Evolutionary conservation across 1,139 yeast species (phyloP).

Genomic region (Meyerozyma guilliermondii): DNA sequence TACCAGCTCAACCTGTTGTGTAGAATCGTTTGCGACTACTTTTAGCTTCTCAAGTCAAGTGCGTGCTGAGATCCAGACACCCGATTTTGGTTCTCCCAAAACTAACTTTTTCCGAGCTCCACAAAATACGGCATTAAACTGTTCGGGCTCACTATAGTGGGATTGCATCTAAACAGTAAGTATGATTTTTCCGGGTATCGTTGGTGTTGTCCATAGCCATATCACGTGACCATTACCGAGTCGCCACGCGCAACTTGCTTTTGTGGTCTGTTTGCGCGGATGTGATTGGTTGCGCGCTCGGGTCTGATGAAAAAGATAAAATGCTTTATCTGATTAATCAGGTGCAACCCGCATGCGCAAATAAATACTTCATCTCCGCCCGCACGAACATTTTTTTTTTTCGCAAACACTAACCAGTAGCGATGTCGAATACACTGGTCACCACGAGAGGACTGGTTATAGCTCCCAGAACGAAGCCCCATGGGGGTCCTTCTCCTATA

Average conservation of each 20-base stretch:
- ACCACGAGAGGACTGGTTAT: constrained; percentile 25
- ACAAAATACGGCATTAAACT: not conserved
- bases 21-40: not conserved
- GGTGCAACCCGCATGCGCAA: constrained; percentile 1
- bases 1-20: not conserved
- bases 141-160: constrained; percentile 1
- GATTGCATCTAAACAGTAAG: constrained; percentile 6
- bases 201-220: not conserved
- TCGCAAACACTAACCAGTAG: not conserved
- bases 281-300: constrained; percentile 4
- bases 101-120: not conserved
- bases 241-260: not conserved
- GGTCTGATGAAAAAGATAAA: constrained; percentile 11
- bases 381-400: not conserved
- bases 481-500: constrained; percentile 28
- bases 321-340: constrained; percentile 11
- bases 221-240: not conserved
- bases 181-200: not conserved
- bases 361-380: not conserved
- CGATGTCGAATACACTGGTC: constrained; percentile 11
- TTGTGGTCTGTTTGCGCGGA: constrained; percentile 2
- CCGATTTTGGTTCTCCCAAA: not conserved
- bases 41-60: not conserved
- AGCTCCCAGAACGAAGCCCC: constrained; percentile 28
- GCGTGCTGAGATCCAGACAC: not conserved